These are phyloP conservation scores for Fusarium xyrophilum DNA, from an alignment of 2,329 filamentous ascomycete genomes.

Conservation along the genomic window DNA sequence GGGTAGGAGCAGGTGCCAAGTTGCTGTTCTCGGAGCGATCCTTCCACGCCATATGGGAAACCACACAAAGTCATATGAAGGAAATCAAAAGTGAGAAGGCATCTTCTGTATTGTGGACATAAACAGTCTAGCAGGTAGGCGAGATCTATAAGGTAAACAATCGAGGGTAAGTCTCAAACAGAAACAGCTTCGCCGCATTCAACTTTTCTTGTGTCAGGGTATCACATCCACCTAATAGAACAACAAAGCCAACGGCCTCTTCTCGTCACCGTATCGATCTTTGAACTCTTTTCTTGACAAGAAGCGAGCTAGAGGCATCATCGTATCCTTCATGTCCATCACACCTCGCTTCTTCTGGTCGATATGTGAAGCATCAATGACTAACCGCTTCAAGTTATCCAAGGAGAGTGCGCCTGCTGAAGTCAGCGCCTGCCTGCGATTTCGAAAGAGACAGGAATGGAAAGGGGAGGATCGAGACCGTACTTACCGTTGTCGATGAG, in stretches of 20 bases:
- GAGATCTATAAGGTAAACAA: background rate
- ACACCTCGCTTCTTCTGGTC: conserved; percentile 94
- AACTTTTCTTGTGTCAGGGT: conserved; percentile 21
- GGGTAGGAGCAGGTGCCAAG: background rate
- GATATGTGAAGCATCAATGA: conserved; percentile 91
- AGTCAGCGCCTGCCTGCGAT: background rate
- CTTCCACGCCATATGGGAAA: background rate
- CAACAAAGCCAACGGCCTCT: conserved; percentile 65
- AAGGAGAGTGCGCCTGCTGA: conserved; percentile 69
- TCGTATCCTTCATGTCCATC: conserved; percentile 93
- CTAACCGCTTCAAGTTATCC: conserved; percentile 75
- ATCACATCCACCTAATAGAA: conserved; percentile 63
- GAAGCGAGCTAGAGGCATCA: conserved; percentile 79
- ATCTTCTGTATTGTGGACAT: background rate
- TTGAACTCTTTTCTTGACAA: conserved; percentile 75
- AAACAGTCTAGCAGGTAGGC: background rate
- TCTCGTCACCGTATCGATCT: conserved; percentile 68
- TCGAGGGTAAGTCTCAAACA: background rate
- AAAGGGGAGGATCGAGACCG: background rate
- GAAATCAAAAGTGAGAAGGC: background rate
- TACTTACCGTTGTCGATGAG: conserved; percentile 78
- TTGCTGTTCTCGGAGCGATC: background rate
- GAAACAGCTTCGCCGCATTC: background rate
- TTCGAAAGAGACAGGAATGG: background rate
- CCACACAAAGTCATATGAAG: background rate